These are phyloP conservation scores for Vitis hybrid DNA, from an alignment of 177 flowering plant genomes.

Conservation along the genomic window DNA sequence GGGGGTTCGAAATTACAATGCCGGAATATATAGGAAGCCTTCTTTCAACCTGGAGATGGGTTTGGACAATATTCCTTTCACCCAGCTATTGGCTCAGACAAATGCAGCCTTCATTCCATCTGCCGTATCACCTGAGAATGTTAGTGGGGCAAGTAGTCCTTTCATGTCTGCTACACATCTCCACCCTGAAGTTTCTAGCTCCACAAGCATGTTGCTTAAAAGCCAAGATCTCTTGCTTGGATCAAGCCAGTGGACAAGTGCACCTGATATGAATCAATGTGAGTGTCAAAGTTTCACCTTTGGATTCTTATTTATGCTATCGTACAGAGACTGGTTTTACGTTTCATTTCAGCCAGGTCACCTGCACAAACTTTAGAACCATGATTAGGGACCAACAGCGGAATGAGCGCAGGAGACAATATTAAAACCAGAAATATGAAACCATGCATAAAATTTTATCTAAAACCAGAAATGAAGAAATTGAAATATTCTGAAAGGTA, in stretches of 20 bases:
- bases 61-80: conserved; percentile 14
- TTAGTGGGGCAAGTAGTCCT: conserved; percentile 5
- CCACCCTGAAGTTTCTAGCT: conserved; percentile 2
- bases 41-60: not conserved
- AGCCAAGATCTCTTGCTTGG: conserved; percentile 12
- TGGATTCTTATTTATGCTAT: no score
- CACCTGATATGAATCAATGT: no score
- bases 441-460: no score
- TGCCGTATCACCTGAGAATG: not conserved
- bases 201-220: conserved; percentile 5
- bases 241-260: conserved; percentile 4
- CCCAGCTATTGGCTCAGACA: conserved; percentile 28
- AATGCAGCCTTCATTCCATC: conserved; percentile 5
- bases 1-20: not conserved
- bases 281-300: no score
- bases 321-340: no score
- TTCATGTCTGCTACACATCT: conserved; percentile 1
- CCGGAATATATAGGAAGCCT: not conserved
- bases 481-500: no score
- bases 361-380: no score
- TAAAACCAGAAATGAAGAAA: no score
- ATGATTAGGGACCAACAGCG: no score
- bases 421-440: no score
- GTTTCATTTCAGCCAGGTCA: no score
- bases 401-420: no score